Evolutionary conservation across 805 yeast genomes (phyloP).

Genomic region (Sugiyamaella floridensis): DNA sequence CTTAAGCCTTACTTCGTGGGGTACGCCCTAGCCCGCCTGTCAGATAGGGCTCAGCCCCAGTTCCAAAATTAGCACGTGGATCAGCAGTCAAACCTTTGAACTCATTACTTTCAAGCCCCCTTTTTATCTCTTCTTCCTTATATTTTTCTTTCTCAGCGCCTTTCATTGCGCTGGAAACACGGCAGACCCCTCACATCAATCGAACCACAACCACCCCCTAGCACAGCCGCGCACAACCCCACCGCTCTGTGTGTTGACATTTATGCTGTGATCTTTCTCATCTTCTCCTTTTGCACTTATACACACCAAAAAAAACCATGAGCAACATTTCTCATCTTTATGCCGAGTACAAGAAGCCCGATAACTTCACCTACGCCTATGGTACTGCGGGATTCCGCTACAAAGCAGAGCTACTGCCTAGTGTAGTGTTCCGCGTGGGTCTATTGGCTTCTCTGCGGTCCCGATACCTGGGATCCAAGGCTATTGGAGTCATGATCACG

Average conservation of each 20-base stretch:
- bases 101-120: too few relatives aligned
- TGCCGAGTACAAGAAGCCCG: slow-evolving; percentile 41
- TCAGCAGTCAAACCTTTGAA: too few relatives aligned
- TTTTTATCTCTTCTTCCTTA: too few relatives aligned
- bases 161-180: too few relatives aligned
- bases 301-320: neutral
- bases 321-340: neutral
- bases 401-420: slow-evolving; percentile 60
- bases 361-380: slow-evolving; percentile 46
- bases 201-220: too few relatives aligned
- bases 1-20: too few relatives aligned
- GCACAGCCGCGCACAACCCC: too few relatives aligned
- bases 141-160: too few relatives aligned
- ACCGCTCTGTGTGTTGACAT: neutral
- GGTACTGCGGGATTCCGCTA: slow-evolving; percentile 98
- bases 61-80: too few relatives aligned
- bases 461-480: slow-evolving; percentile 54
- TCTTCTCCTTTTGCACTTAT: neutral
- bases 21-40: too few relatives aligned
- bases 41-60: too few relatives aligned
- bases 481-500: slow-evolving; percentile 93
- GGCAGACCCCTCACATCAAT: too few relatives aligned
- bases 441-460: slow-evolving; percentile 78
- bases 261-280: neutral
- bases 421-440: slow-evolving; percentile 79